Percentiles rank a stretch among this genome's conserved stretches.
Evolutionary conservation across 164 flowering plant genomes (phyloP).

Genomic region (Litsea cubeba): DNA sequence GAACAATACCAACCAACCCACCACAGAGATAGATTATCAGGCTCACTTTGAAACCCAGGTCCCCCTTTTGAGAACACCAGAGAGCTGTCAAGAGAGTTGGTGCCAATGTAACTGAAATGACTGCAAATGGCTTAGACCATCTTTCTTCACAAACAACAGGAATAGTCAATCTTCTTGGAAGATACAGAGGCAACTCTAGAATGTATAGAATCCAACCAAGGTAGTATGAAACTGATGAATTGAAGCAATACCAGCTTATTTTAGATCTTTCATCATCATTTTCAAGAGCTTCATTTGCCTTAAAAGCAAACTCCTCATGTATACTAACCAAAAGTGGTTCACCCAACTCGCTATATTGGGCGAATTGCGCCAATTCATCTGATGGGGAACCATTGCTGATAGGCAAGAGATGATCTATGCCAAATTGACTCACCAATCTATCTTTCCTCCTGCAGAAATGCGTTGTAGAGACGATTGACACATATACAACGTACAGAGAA

Average conservation of each 20-base stretch:
- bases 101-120: slow-evolving; percentile 35
- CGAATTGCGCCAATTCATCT: slow-evolving; percentile 1
- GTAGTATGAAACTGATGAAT: slow-evolving; percentile 13
- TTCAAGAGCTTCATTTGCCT: slow-evolving; percentile 7
- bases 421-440: slow-evolving; percentile 4
- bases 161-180: slow-evolving; percentile 50
- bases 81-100: slow-evolving; percentile 38
- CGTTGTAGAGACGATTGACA: slow-evolving; percentile 36
- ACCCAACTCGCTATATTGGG: slow-evolving; percentile 9
- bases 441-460: slow-evolving; percentile 21
- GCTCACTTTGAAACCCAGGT: not conserved
- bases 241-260: slow-evolving; percentile 4
- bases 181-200: slow-evolving; percentile 37
- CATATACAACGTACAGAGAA: slow-evolving; percentile 57
- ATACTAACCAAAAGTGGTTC: slow-evolving; percentile 22
- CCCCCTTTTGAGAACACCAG: slow-evolving; percentile 26
- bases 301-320: slow-evolving; percentile 1
- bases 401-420: slow-evolving; percentile 12
- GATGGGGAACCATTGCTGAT: not conserved
- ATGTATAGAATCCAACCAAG: slow-evolving; percentile 15
- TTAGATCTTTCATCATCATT: slow-evolving; percentile 9
- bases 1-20: slow-evolving; percentile 16
- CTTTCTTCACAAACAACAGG: slow-evolving; percentile 42
- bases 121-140: slow-evolving; percentile 50
- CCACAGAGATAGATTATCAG: slow-evolving; percentile 21